Conservation (phyloP, 768 basidiomycete genomes). For the Mycena maculata region DNA sequence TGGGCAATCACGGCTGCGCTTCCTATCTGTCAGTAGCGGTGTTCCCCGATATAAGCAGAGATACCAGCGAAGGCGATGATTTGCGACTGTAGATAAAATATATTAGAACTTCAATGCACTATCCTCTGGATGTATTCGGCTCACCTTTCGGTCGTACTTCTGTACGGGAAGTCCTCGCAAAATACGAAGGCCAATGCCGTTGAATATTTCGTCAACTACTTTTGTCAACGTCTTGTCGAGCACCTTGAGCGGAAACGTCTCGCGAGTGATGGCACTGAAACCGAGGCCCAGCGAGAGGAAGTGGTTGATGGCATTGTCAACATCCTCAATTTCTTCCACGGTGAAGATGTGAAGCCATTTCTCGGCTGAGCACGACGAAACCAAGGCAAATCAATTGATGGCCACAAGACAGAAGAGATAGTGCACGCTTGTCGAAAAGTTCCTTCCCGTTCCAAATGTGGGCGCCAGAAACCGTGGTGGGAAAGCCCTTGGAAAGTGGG, state of each 20-base stretch:
- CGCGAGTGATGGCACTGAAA: neutral
- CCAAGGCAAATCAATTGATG: neutral
- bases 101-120: no score
- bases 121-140: no score
- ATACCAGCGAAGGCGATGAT: neutral
- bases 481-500: neutral
- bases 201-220: neutral
- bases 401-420: neutral
- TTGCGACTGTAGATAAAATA: neutral
- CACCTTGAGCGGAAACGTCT: neutral
- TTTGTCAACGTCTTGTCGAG: neutral
- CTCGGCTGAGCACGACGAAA: neutral
- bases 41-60: neutral
- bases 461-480: neutral
- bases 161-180: neutral
- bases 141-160: neutral
- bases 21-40: neutral
- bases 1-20: neutral
- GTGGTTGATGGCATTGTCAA: neutral
- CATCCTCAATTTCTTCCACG: neutral
- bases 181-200: neutral
- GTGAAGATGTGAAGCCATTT: neutral
- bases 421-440: neutral
- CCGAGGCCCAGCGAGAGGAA: neutral
- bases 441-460: neutral